Base-by-base conservation (phyloP, 768 basidiomycete species). In the Fomitopsis pulvina region DNA sequence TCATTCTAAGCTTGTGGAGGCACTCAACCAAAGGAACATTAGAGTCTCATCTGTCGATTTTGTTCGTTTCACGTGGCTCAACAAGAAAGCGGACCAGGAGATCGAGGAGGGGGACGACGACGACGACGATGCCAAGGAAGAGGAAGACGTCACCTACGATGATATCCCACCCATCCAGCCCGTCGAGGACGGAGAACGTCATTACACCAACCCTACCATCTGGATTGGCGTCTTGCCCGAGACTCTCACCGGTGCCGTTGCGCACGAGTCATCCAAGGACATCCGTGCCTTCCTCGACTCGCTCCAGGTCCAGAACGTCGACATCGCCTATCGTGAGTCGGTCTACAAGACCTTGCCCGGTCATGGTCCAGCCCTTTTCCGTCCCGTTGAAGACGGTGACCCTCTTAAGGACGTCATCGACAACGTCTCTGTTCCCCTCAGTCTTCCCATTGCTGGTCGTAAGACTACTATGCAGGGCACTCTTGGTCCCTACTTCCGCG, bases 371-470 rank as follows among this genome's bases (percentile, higher is more conserved):
- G 48, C 43, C 11, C 57, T 64, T 2, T 60, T 48, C 53, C 14
- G 44, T 7, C 64, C 62, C 16, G 63, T 53, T 34, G 47, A 41
- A 6, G 18, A 51, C 45, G 24, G 41, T 12, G 47, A 70, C 50
- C 53, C 64, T 45, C 66, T 68, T 47, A 64, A 66, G 56, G 49
- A 49, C 34, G 57, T 71, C 50, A 68, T 72, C 53, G 63, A 72
- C 52, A 47, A 44, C 6, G 47, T 74, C 29, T 65, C 72, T n/a
- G 61, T 63, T 47, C 45, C 67, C 1, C 73, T 71, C n/a, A n/a
- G n/a, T n/a, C n/a, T n/a, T n/a, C n/a, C n/a, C n/a, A n/a, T n/a
- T n/a, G n/a, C n/a, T n/a, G n/a, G n/a, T n/a, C n/a, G n/a, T n/a
- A n/a, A n/a, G n/a, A n/a, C n/a, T n/a, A n/a, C n/a, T n/a, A n/a